Percentiles rank a stretch among this genome's conserved stretches.
phyloP scores from a whole-genome alignment of 306 rosid species.

The Rosa lucieae region DNA sequence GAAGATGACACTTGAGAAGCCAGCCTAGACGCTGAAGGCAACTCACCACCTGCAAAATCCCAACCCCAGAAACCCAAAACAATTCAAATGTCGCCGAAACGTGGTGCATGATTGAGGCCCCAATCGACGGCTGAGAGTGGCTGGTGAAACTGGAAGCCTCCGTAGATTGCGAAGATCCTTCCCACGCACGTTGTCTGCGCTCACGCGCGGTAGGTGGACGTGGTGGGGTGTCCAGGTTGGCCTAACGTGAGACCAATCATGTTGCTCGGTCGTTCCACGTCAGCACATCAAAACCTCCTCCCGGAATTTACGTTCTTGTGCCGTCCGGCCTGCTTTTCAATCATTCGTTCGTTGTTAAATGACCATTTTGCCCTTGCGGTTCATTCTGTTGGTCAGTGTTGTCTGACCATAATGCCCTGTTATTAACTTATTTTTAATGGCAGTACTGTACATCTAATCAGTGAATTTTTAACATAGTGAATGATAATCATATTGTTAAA shows the following conservation, averaged over 20 bases:
- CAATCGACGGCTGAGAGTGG: constrained; percentile 35
- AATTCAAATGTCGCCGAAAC: constrained; percentile 23
- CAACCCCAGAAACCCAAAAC: neutral
- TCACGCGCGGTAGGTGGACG: constrained; percentile 58
- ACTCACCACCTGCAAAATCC: constrained; percentile 51
- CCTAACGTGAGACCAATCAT: constrained; percentile 64
- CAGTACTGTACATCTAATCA: no score
- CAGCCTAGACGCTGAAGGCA: constrained; percentile 50
- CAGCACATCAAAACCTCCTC: constrained; percentile 1
- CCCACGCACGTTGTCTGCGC: constrained; percentile 55
- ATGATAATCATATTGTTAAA: no score
- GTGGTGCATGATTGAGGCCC: constrained; percentile 28
- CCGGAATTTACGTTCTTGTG: constrained; percentile 11
- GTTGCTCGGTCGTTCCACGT: constrained; percentile 57
- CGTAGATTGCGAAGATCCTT: constrained; percentile 28
- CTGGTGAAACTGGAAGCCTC: neutral
- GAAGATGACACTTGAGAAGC: constrained; percentile 21
- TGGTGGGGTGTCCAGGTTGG: constrained; percentile 45
- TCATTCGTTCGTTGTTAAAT: constrained; percentile 33
- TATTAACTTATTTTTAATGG: no score
- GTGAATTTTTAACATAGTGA: no score
- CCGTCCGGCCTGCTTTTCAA: constrained; percentile 35
- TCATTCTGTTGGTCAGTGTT: neutral
- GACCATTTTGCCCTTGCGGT: constrained; percentile 41
- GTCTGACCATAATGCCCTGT: neutral